Base-by-base conservation (phyloP, 1,284 basidiomycete species). In the Fomitiporia mediterranea region DNA sequence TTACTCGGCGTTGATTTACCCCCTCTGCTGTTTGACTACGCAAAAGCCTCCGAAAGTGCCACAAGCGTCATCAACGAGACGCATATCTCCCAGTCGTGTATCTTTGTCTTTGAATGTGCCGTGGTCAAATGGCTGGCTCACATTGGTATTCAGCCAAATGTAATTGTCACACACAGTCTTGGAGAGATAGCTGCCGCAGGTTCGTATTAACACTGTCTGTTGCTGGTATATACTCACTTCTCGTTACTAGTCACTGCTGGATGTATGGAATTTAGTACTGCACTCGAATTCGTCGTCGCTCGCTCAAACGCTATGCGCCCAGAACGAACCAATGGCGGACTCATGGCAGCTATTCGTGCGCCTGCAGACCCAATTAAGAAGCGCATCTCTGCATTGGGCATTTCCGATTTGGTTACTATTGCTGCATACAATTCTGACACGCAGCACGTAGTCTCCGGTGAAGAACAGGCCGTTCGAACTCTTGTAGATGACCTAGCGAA, bases 171-270 rank as follows among this genome's bases (percentile, higher is more conserved):
- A 0, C 69, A 72, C 54, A 70, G 69, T 53, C 61, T 73, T 3
- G 71, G 71, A 32, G 71, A 73, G 58, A 70, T 73, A 56, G 67
- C 70, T 15, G 70, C 69, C n/a, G 65, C 70, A 57, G 71, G 71
- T 70, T 48, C 25, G 65, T 52, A 25, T 8, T 37, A 38, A 28
- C 51, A 11, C 51, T n/a, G 4, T 30, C 13, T 17, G 28, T 28
- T 23, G n/a, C n/a, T 7, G 37, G 13, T 23, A 35, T 17, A 17
- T 1, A 27, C 9, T 37, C 64, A 64, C 64, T 55, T 35, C 15
- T 53, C 49, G 28, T 25, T 43, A 43, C 19, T 40, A 53, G 48
- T 56, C 35, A 32, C 40, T 8, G 63, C 66, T 49, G 65, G 66
- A 3, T 65, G 64, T 13, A 62, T 71, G 52, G 65, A 59, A 21